These are phyloP conservation scores for Trichoderma afroharzianum DNA, from an alignment of 2,329 filamentous ascomycete species.

Conservation along the genomic window DNA sequence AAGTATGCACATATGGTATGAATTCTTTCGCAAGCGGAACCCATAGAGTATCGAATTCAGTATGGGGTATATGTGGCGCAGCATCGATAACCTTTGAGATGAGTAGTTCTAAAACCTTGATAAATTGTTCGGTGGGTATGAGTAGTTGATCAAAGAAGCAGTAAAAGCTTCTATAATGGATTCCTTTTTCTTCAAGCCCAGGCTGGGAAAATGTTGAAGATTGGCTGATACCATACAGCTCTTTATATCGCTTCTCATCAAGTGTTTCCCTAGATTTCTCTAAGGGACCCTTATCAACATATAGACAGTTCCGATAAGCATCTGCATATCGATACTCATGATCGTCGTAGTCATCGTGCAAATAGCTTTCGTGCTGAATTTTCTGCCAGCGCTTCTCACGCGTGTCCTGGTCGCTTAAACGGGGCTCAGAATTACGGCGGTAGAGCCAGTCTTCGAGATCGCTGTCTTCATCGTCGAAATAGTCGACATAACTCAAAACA, in stretches of 20 bases:
- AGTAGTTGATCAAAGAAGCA: background rate
- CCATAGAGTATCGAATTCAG: background rate
- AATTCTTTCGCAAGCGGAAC: background rate
- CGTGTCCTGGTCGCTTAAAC: background rate
- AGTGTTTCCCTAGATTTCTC: accelerated
- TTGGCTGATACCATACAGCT: background rate
- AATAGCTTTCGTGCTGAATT: background rate
- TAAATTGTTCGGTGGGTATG: background rate
- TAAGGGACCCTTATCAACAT: background rate
- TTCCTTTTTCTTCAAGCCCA: background rate
- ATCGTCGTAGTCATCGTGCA: background rate
- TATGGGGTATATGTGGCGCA: background rate
- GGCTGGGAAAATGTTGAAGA: background rate
- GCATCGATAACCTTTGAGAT: background rate
- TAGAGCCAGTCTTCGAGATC: background rate
- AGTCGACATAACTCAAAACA: background rate
- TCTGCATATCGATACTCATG: background rate
- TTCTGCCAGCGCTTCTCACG: background rate
- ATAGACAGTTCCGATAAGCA: background rate
- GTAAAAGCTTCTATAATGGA: background rate
- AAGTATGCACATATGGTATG: no score
- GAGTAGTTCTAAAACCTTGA: background rate
- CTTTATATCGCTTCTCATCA: background rate
- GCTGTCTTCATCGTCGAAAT: background rate
- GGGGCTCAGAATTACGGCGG: background rate